Base-by-base conservation (phyloP, 1,284 basidiomycete species). In the Stygiomarasmius scandens region DNA sequence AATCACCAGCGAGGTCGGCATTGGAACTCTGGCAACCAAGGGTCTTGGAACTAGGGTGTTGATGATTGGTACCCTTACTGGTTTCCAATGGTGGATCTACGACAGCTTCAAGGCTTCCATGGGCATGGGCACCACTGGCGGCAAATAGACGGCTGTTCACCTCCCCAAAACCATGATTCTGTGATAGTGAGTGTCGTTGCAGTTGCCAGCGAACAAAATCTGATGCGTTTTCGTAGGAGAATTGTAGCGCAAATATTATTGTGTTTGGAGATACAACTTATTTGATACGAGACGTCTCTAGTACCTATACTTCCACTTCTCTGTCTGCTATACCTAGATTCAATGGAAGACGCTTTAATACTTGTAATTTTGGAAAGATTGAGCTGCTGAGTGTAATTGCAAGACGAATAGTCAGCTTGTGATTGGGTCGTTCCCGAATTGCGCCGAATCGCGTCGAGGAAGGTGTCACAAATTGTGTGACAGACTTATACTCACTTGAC, bases 11-110 rank as follows among this genome's bases (percentile, higher is more conserved):
- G 90, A 92, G 66, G 85, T 88, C 55, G 90, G 90, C 29, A 55
- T 84, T 52, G 68, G 69, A 19, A 71, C 78, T 52, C 79, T 92
- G 52, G 83, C 84, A 23, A 92, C 90, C 61, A 91, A 90, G 78
- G 90, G 90, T 76, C 85, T 92, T 62, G 87, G 87, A 55, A 90
- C 90, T 34, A 81, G 90, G 79, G 87, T 92, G 19, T 58, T 60
- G 55, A 61, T 63, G 55, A 59, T 63, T 62, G 73, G 79, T 81
- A 89, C 89, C 49, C 76, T 90, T 64, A 90, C 87, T 66, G 87
- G 90, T 67, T 92, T 92, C 88, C 90, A 92, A 79, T 92, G 90
- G 90, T 92, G 90, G 90, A 92, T 92, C 73, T 92, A 92, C 71
- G 90, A 92, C 68, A 77, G 82, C 53, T 92, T 91, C 84, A 93